These are phyloP conservation scores for Posidonia australis DNA, from an alignment of 106 monocot genomes.

Conservation along the genomic window DNA sequence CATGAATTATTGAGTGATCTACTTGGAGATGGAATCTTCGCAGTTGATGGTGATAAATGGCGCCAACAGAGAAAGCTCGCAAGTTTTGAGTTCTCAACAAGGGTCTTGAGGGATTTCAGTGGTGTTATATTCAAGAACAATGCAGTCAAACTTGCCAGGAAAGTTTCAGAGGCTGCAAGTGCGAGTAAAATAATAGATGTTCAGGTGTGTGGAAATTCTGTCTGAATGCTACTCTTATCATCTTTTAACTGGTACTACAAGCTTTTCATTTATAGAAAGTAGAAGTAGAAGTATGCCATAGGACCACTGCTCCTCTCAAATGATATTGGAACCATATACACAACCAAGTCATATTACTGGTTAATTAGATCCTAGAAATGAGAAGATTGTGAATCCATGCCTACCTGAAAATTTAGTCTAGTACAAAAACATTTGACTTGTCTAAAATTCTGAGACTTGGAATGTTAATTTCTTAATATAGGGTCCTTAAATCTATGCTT, in stretches of 20 bases:
- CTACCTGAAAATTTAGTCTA: too few species aligned
- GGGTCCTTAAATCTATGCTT: too few species aligned
- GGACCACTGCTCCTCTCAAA: too few species aligned
- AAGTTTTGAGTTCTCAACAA: conserved; percentile 15
- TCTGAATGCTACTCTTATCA: not conserved
- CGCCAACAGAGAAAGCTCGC: conserved; percentile 20
- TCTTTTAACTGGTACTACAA: too few species aligned
- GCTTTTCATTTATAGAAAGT: too few species aligned
- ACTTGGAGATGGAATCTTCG: conserved; percentile 15
- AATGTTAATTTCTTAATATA: too few species aligned
- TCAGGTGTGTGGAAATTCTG: conserved; percentile 3
- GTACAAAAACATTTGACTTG: too few species aligned
- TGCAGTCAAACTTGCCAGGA: conserved; percentile 4
- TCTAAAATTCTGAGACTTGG: too few species aligned
- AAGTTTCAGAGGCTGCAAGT: not conserved
- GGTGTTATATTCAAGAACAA: conserved; percentile 7
- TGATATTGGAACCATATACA: too few species aligned
- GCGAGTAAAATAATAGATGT: not conserved
- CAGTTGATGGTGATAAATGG: conserved; percentile 13
- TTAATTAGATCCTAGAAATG: not conserved
- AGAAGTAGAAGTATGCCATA: too few species aligned
- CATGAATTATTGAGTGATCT: conserved; percentile 1
- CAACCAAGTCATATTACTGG: too few species aligned
- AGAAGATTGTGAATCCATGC: not conserved
- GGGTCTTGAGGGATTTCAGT: conserved; percentile 3